Evolutionary conservation across 352 stramenopile species (phyloP), one percentile per base, ranked within the genome.

Genomic region (Phytopythium mirpurense): DNA sequence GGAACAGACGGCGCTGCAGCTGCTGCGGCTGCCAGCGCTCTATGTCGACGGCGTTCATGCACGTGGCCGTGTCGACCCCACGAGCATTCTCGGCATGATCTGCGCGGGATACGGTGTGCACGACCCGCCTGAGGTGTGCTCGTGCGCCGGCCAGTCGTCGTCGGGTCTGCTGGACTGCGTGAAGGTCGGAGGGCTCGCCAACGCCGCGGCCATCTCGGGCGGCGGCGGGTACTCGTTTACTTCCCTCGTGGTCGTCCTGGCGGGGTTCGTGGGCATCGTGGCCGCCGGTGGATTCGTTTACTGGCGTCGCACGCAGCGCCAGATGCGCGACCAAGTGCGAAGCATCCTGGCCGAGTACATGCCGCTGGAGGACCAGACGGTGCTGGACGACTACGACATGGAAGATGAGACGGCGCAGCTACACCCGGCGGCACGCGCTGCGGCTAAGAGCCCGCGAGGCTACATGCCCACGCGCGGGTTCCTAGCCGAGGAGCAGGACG

Each of bases 291-390:
- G 84, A 0, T 86, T 92, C 60, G 85, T 94, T 40, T 96, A 98
- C 72, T 97, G 86, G 67, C 89, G 90, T 35, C 86, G 86, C 64
- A 97, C 87, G 15, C 83, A 96, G 62, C 83, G 82, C 45, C 86
- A 97, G 65, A 98, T 98, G 95, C 89, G 90, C 57, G 89, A 96
- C 45, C 93, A 98, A 65, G 93, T 98, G 43, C 86, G 90, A 57
- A 96, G 91, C 44, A 98, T 98, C 54, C 65, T 98, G 57, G 92
- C 95, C 19, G 93, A 98, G 72, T 98, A 98, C 74, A 98, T 98
- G 93, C 95, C 95, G 40, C 63, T 98, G 23, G 90, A 98, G 57
- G 86, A 96, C 59, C 82, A 93, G 57, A 67, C 54, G 23, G 49
- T 84, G 12, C 55, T 89, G 60, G 77, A 88, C 36, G 80, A 86